Evolutionary conservation across 106 monocot species (phyloP), one percentile per base, ranked within the genome.

Genomic region (Apostasia ramifera): DNA sequence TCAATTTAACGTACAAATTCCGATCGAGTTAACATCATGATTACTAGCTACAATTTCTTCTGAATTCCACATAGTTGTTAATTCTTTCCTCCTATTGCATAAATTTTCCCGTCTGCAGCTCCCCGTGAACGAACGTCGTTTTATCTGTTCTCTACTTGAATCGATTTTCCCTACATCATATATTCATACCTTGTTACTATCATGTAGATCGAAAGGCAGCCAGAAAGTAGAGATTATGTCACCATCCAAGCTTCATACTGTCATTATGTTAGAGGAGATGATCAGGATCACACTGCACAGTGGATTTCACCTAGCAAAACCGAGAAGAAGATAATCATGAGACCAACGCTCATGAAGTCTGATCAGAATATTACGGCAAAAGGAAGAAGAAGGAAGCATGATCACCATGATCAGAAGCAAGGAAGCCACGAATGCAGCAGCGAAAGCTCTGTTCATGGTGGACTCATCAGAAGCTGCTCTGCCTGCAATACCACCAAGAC

Each of bases 401-500:
- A 2, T 40, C 59, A 59, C 37, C 39, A 59, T 40, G 59, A 37
- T 40, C 55, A 55, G 55, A 55, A 15, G 55, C 13, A 55, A 26
- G 5, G 26, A 55, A 26, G 55, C 1, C 8, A 9, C 12, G 46
- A 59, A 38, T 12, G n/a, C 5, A 44, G 38, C 65, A 58, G 62
- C 49, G 58, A 5, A 4, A 55, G 64, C 59, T 51, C 38, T 8
- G 74, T 14, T 53, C 47, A 9, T 13, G 62, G 8, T 53, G 73
- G 66, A 14, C 4, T 63, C 13, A 73, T 77, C 13, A 59, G 84
- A 71, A 73, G 77, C 55, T 84, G 84, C 74, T 81, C 80, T 8
- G 74, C 73, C 47, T 84, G 84, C 68, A 73, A 55, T 41, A 84
- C 84, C 0, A 81, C 84, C 3, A 84, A 76, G 66, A 84, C 84